Conservation (phyloP, 306 rosid genomes). For the Albizia julibrissin region DNA sequence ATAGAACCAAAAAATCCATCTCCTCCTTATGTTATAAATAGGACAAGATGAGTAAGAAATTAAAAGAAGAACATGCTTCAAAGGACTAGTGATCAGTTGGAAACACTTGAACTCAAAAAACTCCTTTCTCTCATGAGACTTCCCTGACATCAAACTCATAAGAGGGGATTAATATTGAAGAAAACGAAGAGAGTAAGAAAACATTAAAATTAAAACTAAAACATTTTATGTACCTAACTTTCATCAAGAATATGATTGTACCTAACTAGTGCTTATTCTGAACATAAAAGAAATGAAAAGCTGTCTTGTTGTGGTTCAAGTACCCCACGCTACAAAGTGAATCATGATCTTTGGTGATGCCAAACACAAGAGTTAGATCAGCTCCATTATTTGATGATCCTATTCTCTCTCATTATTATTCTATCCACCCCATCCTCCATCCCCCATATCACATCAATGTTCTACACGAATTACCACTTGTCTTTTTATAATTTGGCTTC, state of each 20-base stretch:
- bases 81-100: no score
- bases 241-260: neutral
- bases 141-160: no score
- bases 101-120: no score
- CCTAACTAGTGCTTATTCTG: neutral
- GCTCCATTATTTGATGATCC: neutral
- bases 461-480: neutral
- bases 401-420: neutral
- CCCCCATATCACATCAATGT: neutral
- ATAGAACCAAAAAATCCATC: no score
- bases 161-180: no score
- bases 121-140: no score
- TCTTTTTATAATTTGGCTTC: no score
- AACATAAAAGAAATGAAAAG: neutral
- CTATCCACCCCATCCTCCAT: neutral
- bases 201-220: no score
- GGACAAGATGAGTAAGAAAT: no score
- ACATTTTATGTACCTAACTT: neutral
- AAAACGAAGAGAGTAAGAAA: neutral
- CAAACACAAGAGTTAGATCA: neutral
- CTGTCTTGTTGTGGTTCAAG: neutral
- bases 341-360: neutral
- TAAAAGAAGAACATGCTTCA: no score
- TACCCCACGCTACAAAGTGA: constrained; percentile 14
- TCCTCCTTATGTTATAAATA: no score